Evolutionary conservation across 2,329 filamentous ascomycete species (phyloP).

Genomic region (Trichoderma sp.): DNA sequence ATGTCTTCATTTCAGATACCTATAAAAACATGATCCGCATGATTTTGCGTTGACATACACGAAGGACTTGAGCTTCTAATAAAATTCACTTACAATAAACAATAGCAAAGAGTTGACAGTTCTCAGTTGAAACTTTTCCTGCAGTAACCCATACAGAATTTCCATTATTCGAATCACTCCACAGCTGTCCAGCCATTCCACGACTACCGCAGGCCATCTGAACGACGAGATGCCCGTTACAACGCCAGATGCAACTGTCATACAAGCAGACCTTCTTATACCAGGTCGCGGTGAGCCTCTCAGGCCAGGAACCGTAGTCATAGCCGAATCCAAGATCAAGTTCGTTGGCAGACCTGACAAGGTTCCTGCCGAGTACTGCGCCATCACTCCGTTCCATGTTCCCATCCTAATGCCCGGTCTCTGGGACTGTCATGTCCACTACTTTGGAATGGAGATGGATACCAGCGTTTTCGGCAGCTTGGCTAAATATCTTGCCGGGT

Average conservation of each 20-base stretch:
- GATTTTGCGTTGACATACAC: background rate
- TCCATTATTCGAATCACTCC: background rate
- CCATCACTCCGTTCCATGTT: background rate
- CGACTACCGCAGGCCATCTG: background rate
- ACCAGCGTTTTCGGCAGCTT: background rate
- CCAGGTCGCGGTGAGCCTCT: background rate
- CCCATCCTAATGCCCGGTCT: background rate
- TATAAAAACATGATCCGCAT: too few species aligned
- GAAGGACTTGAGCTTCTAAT: background rate
- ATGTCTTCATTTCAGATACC: too few species aligned
- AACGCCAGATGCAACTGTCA: background rate
- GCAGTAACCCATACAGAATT: background rate
- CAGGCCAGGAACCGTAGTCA: background rate
- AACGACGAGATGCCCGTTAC: background rate
- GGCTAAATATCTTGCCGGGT: background rate
- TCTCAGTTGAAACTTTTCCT: background rate
- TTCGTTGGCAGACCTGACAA: background rate
- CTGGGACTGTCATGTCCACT: background rate
- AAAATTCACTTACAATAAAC: background rate
- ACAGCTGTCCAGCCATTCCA: too few species aligned
- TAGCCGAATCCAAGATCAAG: background rate
- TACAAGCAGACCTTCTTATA: background rate
- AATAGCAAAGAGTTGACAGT: background rate
- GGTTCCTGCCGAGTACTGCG: background rate
- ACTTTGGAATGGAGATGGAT: background rate